Percentiles rank a stretch among this genome's conserved stretches.
phyloP scores from a whole-genome alignment of 768 basidiomycete species.

The Leccinellum rugosiceps region DNA sequence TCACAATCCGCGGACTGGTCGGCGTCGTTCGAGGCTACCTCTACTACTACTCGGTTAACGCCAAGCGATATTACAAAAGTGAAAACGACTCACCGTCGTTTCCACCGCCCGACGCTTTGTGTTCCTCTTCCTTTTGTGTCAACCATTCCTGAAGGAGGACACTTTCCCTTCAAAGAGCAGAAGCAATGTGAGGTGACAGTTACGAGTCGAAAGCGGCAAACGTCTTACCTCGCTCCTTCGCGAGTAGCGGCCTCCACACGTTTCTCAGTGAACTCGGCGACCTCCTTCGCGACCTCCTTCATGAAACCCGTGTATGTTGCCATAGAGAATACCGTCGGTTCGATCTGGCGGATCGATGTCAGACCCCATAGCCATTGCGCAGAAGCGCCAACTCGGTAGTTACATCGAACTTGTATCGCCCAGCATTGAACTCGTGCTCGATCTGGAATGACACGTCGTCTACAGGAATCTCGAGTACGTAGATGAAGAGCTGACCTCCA shows the following conservation, averaged over 20 bases:
- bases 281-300: slow-evolving; percentile 39
- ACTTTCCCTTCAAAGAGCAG: slow-evolving; percentile 34
- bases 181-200: not conserved
- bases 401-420: slow-evolving; percentile 51
- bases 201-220: not conserved
- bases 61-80: not conserved
- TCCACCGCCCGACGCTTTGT: not conserved
- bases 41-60: not conserved
- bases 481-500: slow-evolving; percentile 34
- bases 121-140: slow-evolving; percentile 19
- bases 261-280: slow-evolving; percentile 37
- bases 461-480: not conserved
- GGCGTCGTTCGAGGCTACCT: not conserved
- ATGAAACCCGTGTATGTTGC: slow-evolving; percentile 43
- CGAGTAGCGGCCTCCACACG: slow-evolving; percentile 35
- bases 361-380: slow-evolving; percentile 3
- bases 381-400: not conserved
- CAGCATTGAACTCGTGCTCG: slow-evolving; percentile 50
- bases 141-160: slow-evolving; percentile 45
- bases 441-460: slow-evolving; percentile 30
- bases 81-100: slow-evolving; percentile 4
- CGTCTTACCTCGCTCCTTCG: slow-evolving; percentile 41
- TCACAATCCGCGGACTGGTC: slow-evolving; percentile 1
- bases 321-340: slow-evolving; percentile 53
- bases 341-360: slow-evolving; percentile 35